Conservation (phyloP, 352 stramenopile genomes). For the Pythium scleroteichum region DNA sequence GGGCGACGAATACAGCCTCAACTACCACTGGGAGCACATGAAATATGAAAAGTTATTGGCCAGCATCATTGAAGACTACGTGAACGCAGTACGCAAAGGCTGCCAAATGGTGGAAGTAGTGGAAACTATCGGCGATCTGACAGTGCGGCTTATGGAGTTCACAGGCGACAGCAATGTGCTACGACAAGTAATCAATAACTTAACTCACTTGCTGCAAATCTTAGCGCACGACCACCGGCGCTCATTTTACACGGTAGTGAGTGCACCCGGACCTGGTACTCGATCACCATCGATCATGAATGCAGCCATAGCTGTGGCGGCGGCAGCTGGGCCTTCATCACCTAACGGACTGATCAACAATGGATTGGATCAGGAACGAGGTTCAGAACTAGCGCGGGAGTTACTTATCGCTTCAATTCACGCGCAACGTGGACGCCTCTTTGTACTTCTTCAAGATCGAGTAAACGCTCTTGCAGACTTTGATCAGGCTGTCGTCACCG, state of each 20-base stretch:
- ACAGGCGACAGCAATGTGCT: slow-evolving; percentile 59
- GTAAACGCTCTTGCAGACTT: slow-evolving; percentile 55
- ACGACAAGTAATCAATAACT: slow-evolving; percentile 61
- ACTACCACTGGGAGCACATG: slow-evolving; percentile 72
- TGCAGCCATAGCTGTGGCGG: slow-evolving; percentile 12
- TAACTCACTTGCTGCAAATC: slow-evolving; percentile 58
- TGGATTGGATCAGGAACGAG: slow-evolving; percentile 13
- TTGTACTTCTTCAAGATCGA: slow-evolving; percentile 60
- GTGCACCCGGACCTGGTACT: not conserved
- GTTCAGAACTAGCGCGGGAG: slow-evolving; percentile 31
- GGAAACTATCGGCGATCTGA: slow-evolving; percentile 73
- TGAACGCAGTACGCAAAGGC: slow-evolving; percentile 67
- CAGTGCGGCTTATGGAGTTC: slow-evolving; percentile 65
- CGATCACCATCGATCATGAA: slow-evolving; percentile 16
- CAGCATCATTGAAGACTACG: slow-evolving; percentile 73
- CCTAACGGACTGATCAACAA: not conserved
- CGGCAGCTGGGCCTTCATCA: not conserved
- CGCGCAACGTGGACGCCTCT: slow-evolving; percentile 59
- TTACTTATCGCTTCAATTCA: slow-evolving; percentile 59
- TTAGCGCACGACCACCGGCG: slow-evolving; percentile 41
- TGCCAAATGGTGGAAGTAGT: slow-evolving; percentile 74
- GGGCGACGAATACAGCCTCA: slow-evolving; percentile 55
- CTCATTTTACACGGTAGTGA: slow-evolving; percentile 27
- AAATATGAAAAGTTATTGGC: slow-evolving; percentile 62
- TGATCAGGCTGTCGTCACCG: slow-evolving; percentile 69